phyloP scores from a whole-genome alignment of 768 basidiomycete species.

The Pleurotus pulmonarius region DNA sequence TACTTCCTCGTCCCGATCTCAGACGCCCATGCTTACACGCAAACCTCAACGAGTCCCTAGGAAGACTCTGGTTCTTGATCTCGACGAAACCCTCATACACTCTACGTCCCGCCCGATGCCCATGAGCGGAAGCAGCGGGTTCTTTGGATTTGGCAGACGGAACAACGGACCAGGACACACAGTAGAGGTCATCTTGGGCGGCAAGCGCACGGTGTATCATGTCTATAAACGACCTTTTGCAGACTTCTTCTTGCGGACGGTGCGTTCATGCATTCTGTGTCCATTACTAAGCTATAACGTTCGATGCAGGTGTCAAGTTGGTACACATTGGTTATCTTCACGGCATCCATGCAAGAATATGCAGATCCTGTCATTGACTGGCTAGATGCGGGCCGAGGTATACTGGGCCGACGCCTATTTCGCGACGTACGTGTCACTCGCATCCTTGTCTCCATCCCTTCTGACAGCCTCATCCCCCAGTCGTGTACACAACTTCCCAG shows the following conservation, averaged over 20 bases:
- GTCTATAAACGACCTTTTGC: slow-evolving; percentile 98
- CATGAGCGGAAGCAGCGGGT: slow-evolving; percentile 42
- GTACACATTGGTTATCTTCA: slow-evolving; percentile 99
- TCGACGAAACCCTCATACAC: slow-evolving; percentile 98
- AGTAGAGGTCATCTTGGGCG: slow-evolving; percentile 90
- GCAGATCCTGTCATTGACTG: slow-evolving; percentile 99
- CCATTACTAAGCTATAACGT: slow-evolving; percentile 7
- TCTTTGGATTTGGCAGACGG: slow-evolving; percentile 56
- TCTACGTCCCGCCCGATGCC: slow-evolving; percentile 83
- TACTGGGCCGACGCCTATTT: slow-evolving; percentile 85
- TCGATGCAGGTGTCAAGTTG: slow-evolving; percentile 83
- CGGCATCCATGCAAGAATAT: slow-evolving; percentile 98
- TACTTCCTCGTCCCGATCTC: slow-evolving; percentile 32
- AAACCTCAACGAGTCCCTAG: slow-evolving; percentile 75
- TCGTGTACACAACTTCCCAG: slow-evolving; percentile 91
- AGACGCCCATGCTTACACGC: slow-evolving; percentile 49
- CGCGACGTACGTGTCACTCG: slow-evolving; percentile 69
- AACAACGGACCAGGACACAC: slow-evolving; percentile 77
- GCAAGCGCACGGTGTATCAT: slow-evolving; percentile 88
- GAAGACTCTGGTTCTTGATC: slow-evolving; percentile 94
- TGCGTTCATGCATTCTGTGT: slow-evolving; percentile 29
- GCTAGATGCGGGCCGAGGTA: slow-evolving; percentile 92
- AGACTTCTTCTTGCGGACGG: slow-evolving; percentile 90
- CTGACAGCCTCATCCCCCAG: slow-evolving; percentile 31
- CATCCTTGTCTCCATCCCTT: neutral